Base-by-base conservation (phyloP, 345 rosid species). In the Eucalyptus dawsonii region DNA sequence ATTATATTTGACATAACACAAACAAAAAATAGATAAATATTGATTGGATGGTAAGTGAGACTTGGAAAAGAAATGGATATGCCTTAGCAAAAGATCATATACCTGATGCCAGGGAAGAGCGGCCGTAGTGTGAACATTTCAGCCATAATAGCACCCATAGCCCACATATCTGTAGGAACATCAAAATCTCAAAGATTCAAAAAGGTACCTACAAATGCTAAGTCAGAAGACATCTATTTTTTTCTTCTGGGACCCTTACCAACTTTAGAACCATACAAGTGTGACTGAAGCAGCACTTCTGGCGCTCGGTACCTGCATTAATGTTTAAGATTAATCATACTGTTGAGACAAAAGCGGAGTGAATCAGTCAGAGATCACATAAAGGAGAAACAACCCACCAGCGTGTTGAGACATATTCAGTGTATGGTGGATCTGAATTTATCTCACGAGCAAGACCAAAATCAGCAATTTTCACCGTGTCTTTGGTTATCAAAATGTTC, bases 141-240 rank as follows among this genome's bases (percentile, higher is more conserved):
- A 25, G 94, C 93, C 94, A 94, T 91, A 25, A 93, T 94, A 34
- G 94, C 95, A 81, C 94, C 95, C 94, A 94, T 91, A 50, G 95
- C 93, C 95, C 95, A 93, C 93, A 94, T 94, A 90, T 94, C 94
- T 92, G 89, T 51, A 60, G 21, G 87, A 86, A 54, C 14, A 86
- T 50, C 60, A 50, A 86, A 37, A 86, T 54, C 58, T 50, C 58
- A 50, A 40, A 50, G 60, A 50, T 21, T 31, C 87, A 45, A 56
- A 60, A 54, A 51, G 53, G 80, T 7, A 81, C 14, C 22, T 14
- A 72, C 34, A 25, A 37, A 29, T 29, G 37, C 51, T 31, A 51
- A 4, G n/a, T 54, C 53, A 86, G 40, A 56, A 76, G 83, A 76
- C 27, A 37, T 37, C 47, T 37, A 76, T 19, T 15, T 14, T 53